phyloP scores from a whole-genome alignment of 2,329 filamentous ascomycete species.

The Colletotrichum paranaense region DNA sequence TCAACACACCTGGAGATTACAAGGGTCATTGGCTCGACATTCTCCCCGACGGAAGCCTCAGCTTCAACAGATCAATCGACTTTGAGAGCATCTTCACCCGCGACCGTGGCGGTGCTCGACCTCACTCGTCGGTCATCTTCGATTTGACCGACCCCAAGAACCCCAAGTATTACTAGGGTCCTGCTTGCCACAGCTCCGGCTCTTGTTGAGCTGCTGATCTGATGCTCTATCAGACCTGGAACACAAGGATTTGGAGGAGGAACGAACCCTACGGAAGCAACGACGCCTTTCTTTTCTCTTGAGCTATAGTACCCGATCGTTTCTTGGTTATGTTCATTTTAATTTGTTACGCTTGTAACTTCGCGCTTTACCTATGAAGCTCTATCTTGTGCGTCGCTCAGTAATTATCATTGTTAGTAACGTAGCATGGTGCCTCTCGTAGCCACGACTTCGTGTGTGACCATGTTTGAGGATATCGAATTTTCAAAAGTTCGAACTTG shows the following conservation, averaged over 20 bases:
- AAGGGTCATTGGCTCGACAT: slow-evolving; percentile 73
- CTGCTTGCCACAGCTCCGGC: not conserved
- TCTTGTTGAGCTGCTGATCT: not conserved
- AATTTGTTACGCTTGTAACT: not conserved
- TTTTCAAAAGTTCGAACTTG: not conserved
- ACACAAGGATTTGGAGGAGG: not conserved
- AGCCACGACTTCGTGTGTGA: not conserved
- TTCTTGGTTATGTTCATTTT: not conserved
- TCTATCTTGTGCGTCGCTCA: not conserved
- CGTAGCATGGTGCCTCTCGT: not conserved
- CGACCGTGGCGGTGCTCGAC: slow-evolving; percentile 66
- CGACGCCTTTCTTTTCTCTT: not conserved
- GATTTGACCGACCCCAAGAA: slow-evolving; percentile 65
- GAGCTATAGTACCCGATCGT: not conserved
- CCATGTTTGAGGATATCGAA: not conserved
- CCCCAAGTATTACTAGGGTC: slow-evolving; percentile 57
- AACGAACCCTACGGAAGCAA: not conserved
- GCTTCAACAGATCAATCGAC: slow-evolving; percentile 70
- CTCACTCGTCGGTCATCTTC: slow-evolving; percentile 67
- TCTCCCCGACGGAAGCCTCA: slow-evolving; percentile 62
- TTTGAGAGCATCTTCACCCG: slow-evolving; percentile 62
- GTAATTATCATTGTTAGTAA: not conserved
- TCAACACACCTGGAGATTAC: slow-evolving; percentile 72
- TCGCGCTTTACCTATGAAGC: not conserved
- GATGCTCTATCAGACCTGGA: not conserved